phyloP scores from a whole-genome alignment of 345 rosid genomes.

The Aurinia saxatilis region DNA sequence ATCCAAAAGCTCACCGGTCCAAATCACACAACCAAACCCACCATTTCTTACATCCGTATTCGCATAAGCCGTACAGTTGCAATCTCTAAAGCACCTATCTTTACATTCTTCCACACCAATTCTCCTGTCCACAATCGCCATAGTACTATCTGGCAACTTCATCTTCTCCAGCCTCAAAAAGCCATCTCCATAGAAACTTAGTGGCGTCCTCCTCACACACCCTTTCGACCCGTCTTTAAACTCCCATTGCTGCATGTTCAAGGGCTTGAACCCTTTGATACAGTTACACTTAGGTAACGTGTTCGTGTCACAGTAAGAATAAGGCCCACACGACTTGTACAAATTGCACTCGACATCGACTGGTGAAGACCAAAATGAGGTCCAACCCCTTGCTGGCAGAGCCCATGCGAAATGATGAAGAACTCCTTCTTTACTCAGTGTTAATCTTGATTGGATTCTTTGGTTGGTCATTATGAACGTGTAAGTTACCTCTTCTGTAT shows the following conservation, averaged over 20 bases:
- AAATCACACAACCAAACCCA: constrained; percentile 33
- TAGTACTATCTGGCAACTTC: constrained; percentile 47
- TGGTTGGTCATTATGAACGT: constrained; percentile 16
- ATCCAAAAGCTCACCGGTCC: constrained; percentile 35
- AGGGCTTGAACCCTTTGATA: constrained; percentile 46
- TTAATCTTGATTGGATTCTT: constrained; percentile 39
- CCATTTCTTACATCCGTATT: constrained; percentile 18
- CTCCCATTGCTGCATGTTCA: constrained; percentile 37
- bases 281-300: constrained; percentile 60
- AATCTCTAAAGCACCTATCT: constrained; percentile 22
- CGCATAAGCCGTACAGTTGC: constrained; percentile 39
- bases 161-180: constrained; percentile 39
- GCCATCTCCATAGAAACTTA: constrained; percentile 36
- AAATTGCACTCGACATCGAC: constrained; percentile 51
- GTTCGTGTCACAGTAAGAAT: constrained; percentile 46
- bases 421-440: constrained; percentile 27
- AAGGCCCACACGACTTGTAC: constrained; percentile 45
- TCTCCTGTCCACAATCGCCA: constrained; percentile 24
- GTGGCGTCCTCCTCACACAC: constrained; percentile 40
- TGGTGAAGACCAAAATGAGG: constrained; percentile 46
- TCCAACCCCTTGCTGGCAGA: constrained; percentile 36
- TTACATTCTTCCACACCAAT: constrained; percentile 22
- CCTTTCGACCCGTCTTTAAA: constrained; percentile 36
- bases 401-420: constrained; percentile 39
- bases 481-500: constrained; percentile 30